Conservation (phyloP, 306 rosid species). For the Dicorynia guianensis region DNA sequence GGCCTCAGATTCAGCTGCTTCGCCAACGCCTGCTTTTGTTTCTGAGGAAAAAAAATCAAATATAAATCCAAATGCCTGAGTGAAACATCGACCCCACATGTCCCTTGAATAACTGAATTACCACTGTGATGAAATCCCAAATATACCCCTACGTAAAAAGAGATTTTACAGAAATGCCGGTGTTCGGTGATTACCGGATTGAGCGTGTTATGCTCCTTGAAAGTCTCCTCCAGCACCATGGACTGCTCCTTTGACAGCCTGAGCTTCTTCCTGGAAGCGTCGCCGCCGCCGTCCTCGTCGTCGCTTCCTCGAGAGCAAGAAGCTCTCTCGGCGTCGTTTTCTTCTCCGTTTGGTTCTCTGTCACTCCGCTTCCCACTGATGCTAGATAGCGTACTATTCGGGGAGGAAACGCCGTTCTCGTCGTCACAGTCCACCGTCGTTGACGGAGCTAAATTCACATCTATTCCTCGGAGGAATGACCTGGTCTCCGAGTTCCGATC, state of each 20-base stretch:
- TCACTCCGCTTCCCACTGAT: conserved; percentile 83
- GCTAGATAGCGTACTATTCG: conserved; percentile 90
- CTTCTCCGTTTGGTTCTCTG: conserved; percentile 68
- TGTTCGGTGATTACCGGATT: conserved; percentile 67
- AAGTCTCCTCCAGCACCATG: conserved; percentile 78
- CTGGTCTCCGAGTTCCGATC: conserved; percentile 64
- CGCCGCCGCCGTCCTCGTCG: conserved; percentile 69
- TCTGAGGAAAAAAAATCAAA: conserved; percentile 45
- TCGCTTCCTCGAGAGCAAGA: conserved; percentile 76
- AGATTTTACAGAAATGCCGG: conserved; percentile 24
- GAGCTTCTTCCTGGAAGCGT: conserved; percentile 78
- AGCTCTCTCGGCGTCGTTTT: conserved; percentile 67
- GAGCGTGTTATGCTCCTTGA: conserved; percentile 85
- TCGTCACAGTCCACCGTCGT: conserved; percentile 56
- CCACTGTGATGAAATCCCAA: neutral
- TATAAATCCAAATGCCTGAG: neutral
- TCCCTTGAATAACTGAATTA: conserved; percentile 1
- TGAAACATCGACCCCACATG: neutral
- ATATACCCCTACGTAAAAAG: neutral
- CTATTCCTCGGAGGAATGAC: conserved; percentile 62
- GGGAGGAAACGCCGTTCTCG: conserved; percentile 80
- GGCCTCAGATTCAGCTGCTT: conserved; percentile 79
- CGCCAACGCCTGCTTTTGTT: conserved; percentile 91
- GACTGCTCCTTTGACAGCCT: conserved; percentile 88
- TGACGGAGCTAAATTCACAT: conserved; percentile 60